Base-by-base conservation (phyloP, 305 asterid genomes). In the Solanum hybrid region DNA sequence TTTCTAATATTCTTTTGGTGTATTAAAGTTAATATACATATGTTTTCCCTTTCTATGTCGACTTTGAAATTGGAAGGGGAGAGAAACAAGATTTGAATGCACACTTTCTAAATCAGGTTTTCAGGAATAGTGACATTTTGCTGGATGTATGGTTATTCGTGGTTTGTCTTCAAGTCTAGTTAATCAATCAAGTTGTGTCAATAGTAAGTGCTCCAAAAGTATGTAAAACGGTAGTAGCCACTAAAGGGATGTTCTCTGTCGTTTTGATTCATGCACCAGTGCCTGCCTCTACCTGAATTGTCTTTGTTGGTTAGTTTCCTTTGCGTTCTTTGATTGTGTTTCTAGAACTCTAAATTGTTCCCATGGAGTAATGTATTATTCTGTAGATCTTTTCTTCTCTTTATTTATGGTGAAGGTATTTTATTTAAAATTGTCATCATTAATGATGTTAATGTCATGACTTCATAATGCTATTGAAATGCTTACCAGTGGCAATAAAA, bases 401-500 rank as follows among this genome's bases (percentile, higher is more conserved):
- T 89, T 29, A 40, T 88, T 74, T 26, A 39, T 40, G 69, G 86
- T 81, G 69, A 26, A 8, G 67, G 86, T 81, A 39, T 24, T 81
- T 81, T 81, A 81, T 13, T 81, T 26, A 26, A 81, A 81, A 39
- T 20, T 85, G 42, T 51, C 74, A 29, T 22, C 88, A 89, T 84
- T 14, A 57, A 24, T 35, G 87, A 57, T 28, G 61, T 51, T 80
- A 28, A 31, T 37, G 36, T 40, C 67, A 37, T 69, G 84, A 51
- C 81, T 57, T 51, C 24, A 33, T 84, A 28, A 16, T 51, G 18
- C 42, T 51, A 73, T 84, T 57, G 31, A 74, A 86, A 84, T 84
- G 75, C 6, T 90, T 20, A 64, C 87, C 85, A 83, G 79, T 67
- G 89, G 81, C 80, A 33, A 22, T 89, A 89, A 82, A 57, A 31